Evolutionary conservation across 768 basidiomycete species (phyloP), one percentile per base, ranked within the genome.

Genomic region (Termitomyces sp.): DNA sequence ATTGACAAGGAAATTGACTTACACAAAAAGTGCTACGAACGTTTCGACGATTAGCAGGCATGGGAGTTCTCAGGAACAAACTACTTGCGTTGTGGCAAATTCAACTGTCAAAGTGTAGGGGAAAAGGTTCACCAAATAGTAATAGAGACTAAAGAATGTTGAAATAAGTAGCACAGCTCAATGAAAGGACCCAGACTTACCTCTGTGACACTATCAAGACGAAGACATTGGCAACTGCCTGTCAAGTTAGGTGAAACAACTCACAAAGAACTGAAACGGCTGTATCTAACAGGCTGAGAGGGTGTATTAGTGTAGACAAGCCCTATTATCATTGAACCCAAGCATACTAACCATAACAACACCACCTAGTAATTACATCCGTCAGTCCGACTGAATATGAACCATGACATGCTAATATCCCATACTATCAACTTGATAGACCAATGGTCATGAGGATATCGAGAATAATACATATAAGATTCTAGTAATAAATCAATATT

Each of bases 401-500:
- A 24, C 3, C 6, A 1, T 13, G 2, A 24, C 5, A 24, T 2
- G 1, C 18, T 15, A 18, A 7, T 20, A 18, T 15, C 13, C 29
- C 61, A 22, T 62, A 62, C 61, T 10, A 48, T 48, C 6, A 28
- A 33, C 41, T 64, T 64, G 10, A 45, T 44, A 13, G 37, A 47
- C 60, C 56, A 61, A 33, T 20, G 57, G 20, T 64, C 62, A 42
- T 59, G 61, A 9, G 62, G 62, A 31, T 61, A 64, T 37, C 62
- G 46, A 39, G 60, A 56, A 44, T 64, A 61, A 51, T 64, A 64
- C 60, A 64, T 64, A 33, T 64, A 64, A 4, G 60, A 58, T 54
- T 64, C 62, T 64, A 44, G 20, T 6, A 41, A 54, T 12, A 37
- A 22, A 29, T 55, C 2, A 41, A 16, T 55, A 3, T 34, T 2